phyloP scores from a whole-genome alignment of 441 rosid species.

The Corymbia calophylla region DNA sequence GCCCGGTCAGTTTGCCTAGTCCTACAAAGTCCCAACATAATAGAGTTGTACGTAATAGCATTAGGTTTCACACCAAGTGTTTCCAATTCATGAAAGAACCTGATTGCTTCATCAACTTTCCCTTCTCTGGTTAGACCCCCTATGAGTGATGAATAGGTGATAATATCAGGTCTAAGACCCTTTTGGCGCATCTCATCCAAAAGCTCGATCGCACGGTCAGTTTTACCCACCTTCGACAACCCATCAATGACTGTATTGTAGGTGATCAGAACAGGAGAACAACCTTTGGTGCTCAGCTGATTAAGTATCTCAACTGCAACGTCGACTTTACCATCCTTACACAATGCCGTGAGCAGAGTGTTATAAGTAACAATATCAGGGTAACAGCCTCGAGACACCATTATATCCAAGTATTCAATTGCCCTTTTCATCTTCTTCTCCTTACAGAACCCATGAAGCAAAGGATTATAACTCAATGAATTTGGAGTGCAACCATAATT shows the following conservation, averaged over 20 bases:
- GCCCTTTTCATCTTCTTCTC: conserved; percentile 88
- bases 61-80: conserved; percentile 58
- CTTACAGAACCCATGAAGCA: conserved; percentile 83
- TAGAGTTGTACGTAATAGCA: conserved; percentile 60
- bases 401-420: conserved; percentile 67
- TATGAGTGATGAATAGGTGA: conserved; percentile 70
- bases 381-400: conserved; percentile 82
- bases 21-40: conserved; percentile 77
- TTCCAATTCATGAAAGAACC: conserved; percentile 69
- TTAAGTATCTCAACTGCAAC: conserved; percentile 77
- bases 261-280: conserved; percentile 72
- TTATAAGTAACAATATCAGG: conserved; percentile 94
- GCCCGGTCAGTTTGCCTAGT: conserved; percentile 63
- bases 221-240: conserved; percentile 72
- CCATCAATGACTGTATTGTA: conserved; percentile 86
- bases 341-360: conserved; percentile 77
- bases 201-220: conserved; percentile 60
- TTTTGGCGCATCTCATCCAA: conserved; percentile 65
- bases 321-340: conserved; percentile 85
- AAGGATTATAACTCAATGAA: conserved; percentile 70
- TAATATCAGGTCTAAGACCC: conserved; percentile 78
- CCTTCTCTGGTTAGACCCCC: conserved; percentile 83
- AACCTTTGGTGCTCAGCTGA: conserved; percentile 63
- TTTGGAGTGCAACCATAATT: conserved; percentile 71
- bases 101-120: conserved; percentile 68